Evolutionary conservation across 345 rosid species (phyloP).

Genomic region (Heritiera fomes): DNA sequence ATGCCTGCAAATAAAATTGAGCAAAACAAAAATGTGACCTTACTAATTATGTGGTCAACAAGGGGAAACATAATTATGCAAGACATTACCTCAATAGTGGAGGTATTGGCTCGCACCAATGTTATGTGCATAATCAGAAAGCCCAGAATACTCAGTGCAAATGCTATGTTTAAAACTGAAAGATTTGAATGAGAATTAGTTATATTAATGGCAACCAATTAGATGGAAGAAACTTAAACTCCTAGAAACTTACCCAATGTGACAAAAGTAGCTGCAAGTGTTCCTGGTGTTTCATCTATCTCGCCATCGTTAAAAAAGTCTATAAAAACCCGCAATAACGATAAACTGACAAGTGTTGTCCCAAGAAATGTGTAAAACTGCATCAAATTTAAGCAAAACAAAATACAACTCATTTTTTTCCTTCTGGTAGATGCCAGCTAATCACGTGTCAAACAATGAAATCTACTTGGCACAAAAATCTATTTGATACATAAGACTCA

Average conservation of each 20-base stretch:
- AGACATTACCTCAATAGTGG: conserved; percentile 77
- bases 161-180: conserved; percentile 78
- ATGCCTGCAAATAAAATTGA: conserved; percentile 51
- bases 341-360: conserved; percentile 66
- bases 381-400: conserved; percentile 30
- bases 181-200: background rate
- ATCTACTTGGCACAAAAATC: background rate
- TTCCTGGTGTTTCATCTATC: conserved; percentile 62
- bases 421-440: background rate
- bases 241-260: conserved; percentile 53
- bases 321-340: conserved; percentile 62
- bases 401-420: conserved; percentile 14
- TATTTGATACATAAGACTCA: conserved; percentile 1
- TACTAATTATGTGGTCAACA: background rate
- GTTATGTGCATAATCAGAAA: conserved; percentile 76
- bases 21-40: conserved; percentile 6
- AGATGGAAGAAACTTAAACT: background rate
- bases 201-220: background rate
- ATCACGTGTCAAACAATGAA: background rate
- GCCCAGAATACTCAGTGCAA: conserved; percentile 76
- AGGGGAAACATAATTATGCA: conserved; percentile 14
- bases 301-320: conserved; percentile 72
- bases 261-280: conserved; percentile 68
- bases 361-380: conserved; percentile 90
- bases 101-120: conserved; percentile 59